Percentiles rank a stretch among this genome's conserved stretches.
Evolutionary conservation across 805 yeast species (phyloP).

Genomic region (Candida odintsovae): DNA sequence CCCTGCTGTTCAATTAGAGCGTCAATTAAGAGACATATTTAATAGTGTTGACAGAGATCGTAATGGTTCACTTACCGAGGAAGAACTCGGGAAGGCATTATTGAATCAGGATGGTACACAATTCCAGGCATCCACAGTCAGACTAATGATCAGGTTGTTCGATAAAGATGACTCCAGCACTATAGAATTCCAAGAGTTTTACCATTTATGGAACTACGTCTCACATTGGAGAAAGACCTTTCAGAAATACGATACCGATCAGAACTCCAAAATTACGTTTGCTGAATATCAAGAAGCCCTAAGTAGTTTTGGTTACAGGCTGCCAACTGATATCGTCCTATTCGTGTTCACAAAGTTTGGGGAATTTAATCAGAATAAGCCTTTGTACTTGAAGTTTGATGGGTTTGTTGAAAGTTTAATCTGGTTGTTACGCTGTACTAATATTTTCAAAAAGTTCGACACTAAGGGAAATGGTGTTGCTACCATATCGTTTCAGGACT

Average conservation of each 20-base stretch:
- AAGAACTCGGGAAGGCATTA: conserved; percentile 53
- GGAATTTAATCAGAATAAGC: conserved; percentile 26
- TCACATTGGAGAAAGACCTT: conserved; percentile 62
- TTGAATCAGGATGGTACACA: conserved; percentile 59
- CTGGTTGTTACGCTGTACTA: conserved; percentile 71
- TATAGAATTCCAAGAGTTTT: conserved; percentile 54
- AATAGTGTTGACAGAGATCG: conserved; percentile 49
- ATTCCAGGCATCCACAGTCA: conserved; percentile 55
- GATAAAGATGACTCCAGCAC: conserved; percentile 42
- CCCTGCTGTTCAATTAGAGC: conserved; percentile 29
- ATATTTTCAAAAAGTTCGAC: conserved; percentile 73
- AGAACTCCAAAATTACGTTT: conserved; percentile 53
- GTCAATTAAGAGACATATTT: conserved; percentile 43
- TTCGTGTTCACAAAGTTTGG: conserved; percentile 55
- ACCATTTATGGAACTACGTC: conserved; percentile 62
- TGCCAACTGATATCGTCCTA: conserved; percentile 50
- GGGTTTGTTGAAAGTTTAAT: conserved; percentile 76
- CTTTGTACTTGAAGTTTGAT: conserved; percentile 59
- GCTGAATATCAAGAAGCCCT: conserved; percentile 60
- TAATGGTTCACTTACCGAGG: conserved; percentile 49
- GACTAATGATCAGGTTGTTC: conserved; percentile 58
- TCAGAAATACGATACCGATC: conserved; percentile 53
- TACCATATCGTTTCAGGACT: conserved; percentile 58
- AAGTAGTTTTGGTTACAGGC: conserved; percentile 59
- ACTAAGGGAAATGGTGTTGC: conserved; percentile 70